Conservation (phyloP, 2,329 filamentous ascomycete genomes). For the Gyromitra esculenta region DNA sequence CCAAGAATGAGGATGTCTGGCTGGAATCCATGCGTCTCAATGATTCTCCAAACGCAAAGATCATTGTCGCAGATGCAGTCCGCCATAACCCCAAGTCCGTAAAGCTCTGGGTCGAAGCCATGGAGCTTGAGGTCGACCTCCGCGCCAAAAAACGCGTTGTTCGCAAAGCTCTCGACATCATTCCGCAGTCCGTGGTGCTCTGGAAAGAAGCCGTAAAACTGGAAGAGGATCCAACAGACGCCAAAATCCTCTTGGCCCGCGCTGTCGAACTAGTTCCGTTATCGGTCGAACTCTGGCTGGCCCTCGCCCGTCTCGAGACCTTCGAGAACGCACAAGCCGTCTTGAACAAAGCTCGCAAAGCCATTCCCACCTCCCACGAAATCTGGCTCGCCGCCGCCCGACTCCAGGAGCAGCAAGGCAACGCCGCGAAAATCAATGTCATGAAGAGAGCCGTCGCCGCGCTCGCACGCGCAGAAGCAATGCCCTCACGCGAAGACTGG, state of each 20-base stretch:
- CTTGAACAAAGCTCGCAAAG: constrained; percentile 92
- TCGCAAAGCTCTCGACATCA: constrained; percentile 87
- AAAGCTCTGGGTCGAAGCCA: constrained; percentile 91
- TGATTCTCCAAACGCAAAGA: constrained; percentile 89
- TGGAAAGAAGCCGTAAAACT: constrained; percentile 98
- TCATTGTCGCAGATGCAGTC: constrained; percentile 93
- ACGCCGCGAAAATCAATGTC: constrained; percentile 81
- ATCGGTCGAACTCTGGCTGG: constrained; percentile 94
- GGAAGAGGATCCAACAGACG: constrained; percentile 89
- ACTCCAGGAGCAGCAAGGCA: constrained; percentile 88
- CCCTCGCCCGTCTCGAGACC: constrained; percentile 85
- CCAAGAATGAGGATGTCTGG: constrained; percentile 95
- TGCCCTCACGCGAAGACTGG: constrained; percentile 98
- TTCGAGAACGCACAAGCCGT: constrained; percentile 94
- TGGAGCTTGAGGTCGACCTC: constrained; percentile 84
- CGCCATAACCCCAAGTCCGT: constrained; percentile 90
- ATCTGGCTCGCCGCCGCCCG: constrained; percentile 96
- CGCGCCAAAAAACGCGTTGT: constrained; percentile 92
- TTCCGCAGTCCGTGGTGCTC: constrained; percentile 92
- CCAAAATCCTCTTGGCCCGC: constrained; percentile 87
- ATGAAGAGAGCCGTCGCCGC: constrained; percentile 94
- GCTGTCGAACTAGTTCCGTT: constrained; percentile 94
- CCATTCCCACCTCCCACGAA: constrained; percentile 89
- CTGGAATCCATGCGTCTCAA: constrained; percentile 94
- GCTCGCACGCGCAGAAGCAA: constrained; percentile 88